Evolutionary conservation across 257 asterid genomes (phyloP), one percentile per base, ranked within the genome.

Genomic region (Solanum appendiculatum): DNA sequence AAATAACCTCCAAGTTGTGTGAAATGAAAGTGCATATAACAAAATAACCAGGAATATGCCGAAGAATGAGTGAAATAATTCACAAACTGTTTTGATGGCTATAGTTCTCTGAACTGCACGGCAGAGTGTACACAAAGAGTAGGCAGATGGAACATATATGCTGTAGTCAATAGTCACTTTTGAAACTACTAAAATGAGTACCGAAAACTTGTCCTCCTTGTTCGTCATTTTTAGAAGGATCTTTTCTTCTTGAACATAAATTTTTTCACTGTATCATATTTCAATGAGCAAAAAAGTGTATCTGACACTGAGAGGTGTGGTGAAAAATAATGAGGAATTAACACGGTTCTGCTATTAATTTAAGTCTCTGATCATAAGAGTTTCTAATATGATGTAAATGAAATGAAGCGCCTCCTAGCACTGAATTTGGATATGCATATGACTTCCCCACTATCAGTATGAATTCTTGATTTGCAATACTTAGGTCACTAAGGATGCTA

Each of bases 401-500:
- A 82, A 81, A 82, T 54, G 44, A 82, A 82, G 3, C 70, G 3
- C 21, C 86, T 82, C 16, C 48, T 48, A 46, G 70, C 48, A 36
- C 73, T 51, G n/a, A 56, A 56, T 78, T 54, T 27, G 64, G 40
- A 27, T n/a, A 10, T 40, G 23, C 83, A 51, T n/a, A 21, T 33
- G 11, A 27, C 42, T 16, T 58, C 27, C 69, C 42, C 29, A 37
- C 18, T 25, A 39, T 54, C 29, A 40, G 66, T 69, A 37, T 69
- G 48, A 16, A 15, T 58, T 77, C 42, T 74, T 3, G 29, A 3
- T 5, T 8, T 51, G 31, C 51, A 75, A 36, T 29, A 60, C 85
- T 63, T 85, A 95, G 98, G 98, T 94, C 72, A 92, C 93, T 11
- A 91, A 87, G 88, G 89, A 54, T 87, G 94, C 94, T 23, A 93